Evolutionary conservation across 768 basidiomycete genomes (phyloP).

Genomic region (Lanmaoa pseudosensibilis): DNA sequence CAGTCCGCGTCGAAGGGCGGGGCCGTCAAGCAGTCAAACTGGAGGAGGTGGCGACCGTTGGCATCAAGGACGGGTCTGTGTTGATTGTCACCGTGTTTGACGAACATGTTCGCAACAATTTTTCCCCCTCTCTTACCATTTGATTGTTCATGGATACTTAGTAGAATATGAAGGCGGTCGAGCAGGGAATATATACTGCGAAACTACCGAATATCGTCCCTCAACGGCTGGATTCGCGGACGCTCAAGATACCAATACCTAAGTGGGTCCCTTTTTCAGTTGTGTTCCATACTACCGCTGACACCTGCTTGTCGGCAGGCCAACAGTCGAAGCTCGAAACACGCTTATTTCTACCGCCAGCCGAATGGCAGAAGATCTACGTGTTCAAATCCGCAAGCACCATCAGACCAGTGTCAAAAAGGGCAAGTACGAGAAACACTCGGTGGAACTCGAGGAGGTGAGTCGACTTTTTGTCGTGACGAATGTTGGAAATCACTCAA

Average conservation of each 20-base stretch:
- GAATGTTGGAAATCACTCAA: background rate
- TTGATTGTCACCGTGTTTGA: slow-evolving; percentile 77
- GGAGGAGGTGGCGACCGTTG: slow-evolving; percentile 77
- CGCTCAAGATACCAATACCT: slow-evolving; percentile 78
- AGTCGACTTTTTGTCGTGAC: background rate
- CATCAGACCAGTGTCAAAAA: slow-evolving; percentile 66
- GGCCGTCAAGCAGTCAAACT: slow-evolving; percentile 43
- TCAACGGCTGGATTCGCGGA: slow-evolving; percentile 66
- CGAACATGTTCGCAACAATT: slow-evolving; percentile 55
- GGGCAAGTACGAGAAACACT: slow-evolving; percentile 67
- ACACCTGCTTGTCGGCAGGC: slow-evolving; percentile 41
- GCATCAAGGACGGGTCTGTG: slow-evolving; percentile 73
- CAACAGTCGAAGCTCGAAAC: slow-evolving; percentile 71
- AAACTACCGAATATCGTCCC: slow-evolving; percentile 72
- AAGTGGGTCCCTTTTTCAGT: slow-evolving; percentile 47
- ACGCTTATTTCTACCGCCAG: slow-evolving; percentile 54
- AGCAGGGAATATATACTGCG: slow-evolving; percentile 73
- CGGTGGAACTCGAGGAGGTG: slow-evolving; percentile 67
- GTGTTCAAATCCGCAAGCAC: slow-evolving; percentile 72
- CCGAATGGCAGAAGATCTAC: slow-evolving; percentile 72
- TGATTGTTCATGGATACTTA: slow-evolving; percentile 22
- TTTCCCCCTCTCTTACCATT: background rate
- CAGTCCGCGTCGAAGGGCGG: slow-evolving; percentile 59
- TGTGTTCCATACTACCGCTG: background rate
- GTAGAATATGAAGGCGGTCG: slow-evolving; percentile 76